Evolutionary conservation across 169 alveolate species (phyloP), one percentile per base, ranked within the genome.

Genomic region (Cryptosporidium meleagridis): DNA sequence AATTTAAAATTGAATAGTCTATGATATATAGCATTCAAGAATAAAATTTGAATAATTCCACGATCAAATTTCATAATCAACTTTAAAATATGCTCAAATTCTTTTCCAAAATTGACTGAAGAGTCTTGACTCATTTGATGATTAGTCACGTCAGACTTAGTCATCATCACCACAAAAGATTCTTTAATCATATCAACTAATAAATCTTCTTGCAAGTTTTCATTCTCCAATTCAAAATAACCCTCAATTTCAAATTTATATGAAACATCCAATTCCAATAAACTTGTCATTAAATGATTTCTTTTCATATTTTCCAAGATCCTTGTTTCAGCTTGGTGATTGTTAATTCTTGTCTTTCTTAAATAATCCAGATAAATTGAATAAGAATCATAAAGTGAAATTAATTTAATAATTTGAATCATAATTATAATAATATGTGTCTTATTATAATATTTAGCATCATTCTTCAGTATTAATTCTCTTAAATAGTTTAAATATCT

Each of bases 11-110:
- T 41, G 3, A 67, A 31, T 9, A 92, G 12, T 55, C 65, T 80
- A 8, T 80, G 58, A 65, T 84, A 92, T 52, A 69, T 75, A 70
- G 70, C 85, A 55, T 92, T 92, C 37, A 92, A 62, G 37, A 92
- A 85, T 67, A 91, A 62, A 53, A 85, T 69, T 10, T 70, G 35
- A 44, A 75, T 92, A 16, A 86, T 70, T 72, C 75, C 80, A 44
- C 61, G 84, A 37, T 92, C 92, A 72, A 53, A 85, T 39, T 69
- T 67, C 68, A 87, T 70, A 14, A 92, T 18, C 18, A 73, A 39
- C 35, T 87, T 92, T 16, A 89, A 86, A 55, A 92, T 72, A 33
- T 69, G 80, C 18, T 87, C 84, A n/a, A 80, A 69, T 1, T 55
- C 33, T 26, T 55, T 55, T 23, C 67, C 29, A 0, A 55, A 55